Evolutionary conservation across 495 filamentous ascomycete species (phyloP), one percentile per base, ranked within the genome.

Genomic region (Lophiostoma macrostomum): DNA sequence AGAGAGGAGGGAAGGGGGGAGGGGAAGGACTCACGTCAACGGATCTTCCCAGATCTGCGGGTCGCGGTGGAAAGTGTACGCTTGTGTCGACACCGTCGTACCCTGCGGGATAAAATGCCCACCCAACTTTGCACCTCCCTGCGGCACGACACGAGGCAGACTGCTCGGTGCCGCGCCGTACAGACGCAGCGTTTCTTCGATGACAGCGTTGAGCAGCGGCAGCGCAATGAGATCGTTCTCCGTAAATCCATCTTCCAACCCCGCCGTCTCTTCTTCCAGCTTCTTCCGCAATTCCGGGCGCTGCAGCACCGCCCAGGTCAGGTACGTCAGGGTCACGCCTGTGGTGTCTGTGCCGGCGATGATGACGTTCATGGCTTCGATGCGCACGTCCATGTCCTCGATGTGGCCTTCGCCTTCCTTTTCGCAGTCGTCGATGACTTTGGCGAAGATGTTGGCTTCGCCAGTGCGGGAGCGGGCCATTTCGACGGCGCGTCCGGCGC

Each of bases 331-430:
- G 0, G 75, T 72, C 10, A 67, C 63, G 7, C 70, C 70, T 4
- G 73, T 76, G 4, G 71, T 70, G 29, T 72, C 69, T 2, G 70
- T 69, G 25, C 74, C 69, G 16, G 69, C 61, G 0, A 65, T 69
- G 5, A 80, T 60, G 5, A 71, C 50, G 4, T 50, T 63, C 42
- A 48, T 41, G 12, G 61, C 64, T 37, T 67, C 65, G 19, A 54
- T 54, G 31, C 41, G 27, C 10, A 47, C 51, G 29, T 47, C 41
- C 31, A 54, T 36, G 41, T 47, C 42, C 6, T 54, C 41, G 22
- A 54, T 45, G 24, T 39, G 46, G 20, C 40, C 41, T 10, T 37
- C 31, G 30, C 31, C 31, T 28, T 54, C 51, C 24, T 54, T 54
- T 31, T 47, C 51, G 16, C 27, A 54, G 19, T 54, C 51, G 23